phyloP scores from a whole-genome alignment of 1,284 basidiomycete species.

The Ustilago tritici region DNA sequence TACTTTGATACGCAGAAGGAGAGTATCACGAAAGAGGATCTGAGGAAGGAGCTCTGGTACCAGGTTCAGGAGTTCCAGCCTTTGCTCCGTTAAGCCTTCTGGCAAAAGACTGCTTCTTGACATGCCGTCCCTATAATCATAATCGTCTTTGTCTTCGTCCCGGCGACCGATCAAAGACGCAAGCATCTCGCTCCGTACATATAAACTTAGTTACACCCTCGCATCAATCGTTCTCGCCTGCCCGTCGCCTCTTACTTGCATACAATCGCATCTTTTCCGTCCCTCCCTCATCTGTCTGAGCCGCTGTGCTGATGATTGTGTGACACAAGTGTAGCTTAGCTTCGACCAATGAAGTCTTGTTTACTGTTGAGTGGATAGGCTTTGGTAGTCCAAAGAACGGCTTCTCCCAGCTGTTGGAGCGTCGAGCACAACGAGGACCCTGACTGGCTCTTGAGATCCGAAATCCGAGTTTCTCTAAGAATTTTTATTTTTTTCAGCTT shows the following conservation, averaged over 20 bases:
- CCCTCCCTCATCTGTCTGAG: not conserved
- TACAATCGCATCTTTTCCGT: not conserved
- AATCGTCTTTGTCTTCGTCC: not conserved
- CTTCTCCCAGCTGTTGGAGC: not conserved
- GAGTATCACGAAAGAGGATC: conserved; percentile 55
- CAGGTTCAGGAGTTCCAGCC: conserved; percentile 59
- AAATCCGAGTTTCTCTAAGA: conserved; percentile 10
- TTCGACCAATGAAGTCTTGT: no score
- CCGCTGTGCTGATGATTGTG: no score
- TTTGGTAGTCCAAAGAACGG: no score
- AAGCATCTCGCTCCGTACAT: conserved; percentile 8
- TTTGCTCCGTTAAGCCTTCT: conserved; percentile 31
- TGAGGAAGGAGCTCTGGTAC: conserved; percentile 62
- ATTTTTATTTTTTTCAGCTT: conserved; percentile 22
- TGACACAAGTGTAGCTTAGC: no score
- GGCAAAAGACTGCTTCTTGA: no score
- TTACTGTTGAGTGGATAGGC: no score
- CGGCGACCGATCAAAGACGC: not conserved
- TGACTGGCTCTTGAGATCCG: conserved; percentile 6
- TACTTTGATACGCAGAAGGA: conserved; percentile 60
- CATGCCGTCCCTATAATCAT: not conserved
- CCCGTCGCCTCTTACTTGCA: not conserved
- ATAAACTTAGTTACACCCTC: not conserved
- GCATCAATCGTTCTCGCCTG: not conserved
- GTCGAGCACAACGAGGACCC: conserved; percentile 3